Evolutionary conservation across 805 yeast species (phyloP).

Genomic region (Candida tibetensis): DNA sequence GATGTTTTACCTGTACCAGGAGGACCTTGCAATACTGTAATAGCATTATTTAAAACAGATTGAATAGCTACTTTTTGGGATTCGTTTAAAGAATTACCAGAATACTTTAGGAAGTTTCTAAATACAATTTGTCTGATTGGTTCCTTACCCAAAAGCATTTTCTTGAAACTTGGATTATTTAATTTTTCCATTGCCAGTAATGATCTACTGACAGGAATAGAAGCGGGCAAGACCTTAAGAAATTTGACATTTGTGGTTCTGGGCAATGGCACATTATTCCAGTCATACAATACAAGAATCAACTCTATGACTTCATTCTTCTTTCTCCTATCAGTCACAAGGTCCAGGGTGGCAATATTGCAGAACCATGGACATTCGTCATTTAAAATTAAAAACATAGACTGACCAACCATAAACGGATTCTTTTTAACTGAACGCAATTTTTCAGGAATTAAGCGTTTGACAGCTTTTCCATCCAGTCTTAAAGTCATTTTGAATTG

Average conservation of each 20-base stretch:
- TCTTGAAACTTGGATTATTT: conserved; percentile 49
- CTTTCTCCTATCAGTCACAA: conserved; percentile 7
- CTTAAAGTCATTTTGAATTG: conserved; percentile 43
- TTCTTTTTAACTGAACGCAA: conserved; percentile 51
- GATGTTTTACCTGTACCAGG: conserved; percentile 44
- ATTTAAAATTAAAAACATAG: conserved; percentile 53
- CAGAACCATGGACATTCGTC: conserved; percentile 59
- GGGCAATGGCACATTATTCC: conserved; percentile 58
- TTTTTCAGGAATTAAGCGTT: conserved; percentile 47
- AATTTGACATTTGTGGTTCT: conserved; percentile 35
- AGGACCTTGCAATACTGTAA: conserved; percentile 49
- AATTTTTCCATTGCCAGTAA: conserved; percentile 64
- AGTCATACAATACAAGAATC: conserved; percentile 50
- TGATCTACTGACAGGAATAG: conserved; percentile 61
- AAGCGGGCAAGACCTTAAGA: conserved; percentile 53
- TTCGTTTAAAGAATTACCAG: conserved; percentile 50
- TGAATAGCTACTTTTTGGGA: conserved; percentile 59
- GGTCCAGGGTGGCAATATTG: conserved; percentile 45
- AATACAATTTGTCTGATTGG: conserved; percentile 56
- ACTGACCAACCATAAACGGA: conserved; percentile 59
- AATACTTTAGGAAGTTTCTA: conserved; percentile 50
- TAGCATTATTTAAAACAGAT: conserved; percentile 49
- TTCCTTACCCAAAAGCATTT: conserved; percentile 53
- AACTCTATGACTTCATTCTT: conserved; percentile 32
- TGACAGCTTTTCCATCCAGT: conserved; percentile 47